Conservation (phyloP, 257 asterid genomes). For the Datura wrightii region DNA sequence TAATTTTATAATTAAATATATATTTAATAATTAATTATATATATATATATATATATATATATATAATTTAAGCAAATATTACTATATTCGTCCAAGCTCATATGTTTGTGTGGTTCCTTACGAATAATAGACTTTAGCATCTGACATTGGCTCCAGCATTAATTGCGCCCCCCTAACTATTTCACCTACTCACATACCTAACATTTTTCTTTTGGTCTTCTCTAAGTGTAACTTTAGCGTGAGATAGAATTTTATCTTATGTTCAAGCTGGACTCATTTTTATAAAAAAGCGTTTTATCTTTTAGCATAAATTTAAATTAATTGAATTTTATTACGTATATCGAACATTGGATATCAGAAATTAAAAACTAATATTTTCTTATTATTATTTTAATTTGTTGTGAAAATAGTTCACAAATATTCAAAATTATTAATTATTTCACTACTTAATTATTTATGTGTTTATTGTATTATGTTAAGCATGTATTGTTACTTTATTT, state of each 20-base stretch:
- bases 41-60: too few species aligned
- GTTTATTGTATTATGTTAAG: too few species aligned
- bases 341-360: background rate
- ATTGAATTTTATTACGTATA: background rate
- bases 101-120: too few species aligned
- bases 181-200: slow-evolving; percentile 12
- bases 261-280: background rate
- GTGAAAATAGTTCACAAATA: background rate
- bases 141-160: background rate
- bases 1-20: too few species aligned
- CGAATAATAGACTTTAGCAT: background rate
- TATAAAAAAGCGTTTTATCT: background rate
- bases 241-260: background rate
- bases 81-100: too few species aligned
- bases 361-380: background rate
- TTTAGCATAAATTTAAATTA: background rate
- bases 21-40: too few species aligned
- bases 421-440: background rate
- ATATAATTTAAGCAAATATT: background rate
- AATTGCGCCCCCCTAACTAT: background rate
- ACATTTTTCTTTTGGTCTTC: background rate
- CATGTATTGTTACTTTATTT: background rate
- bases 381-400: background rate
- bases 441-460: too few species aligned
- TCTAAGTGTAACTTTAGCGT: background rate